Base-by-base conservation (phyloP, 768 basidiomycete genomes). In the Myochromella boudieri region DNA sequence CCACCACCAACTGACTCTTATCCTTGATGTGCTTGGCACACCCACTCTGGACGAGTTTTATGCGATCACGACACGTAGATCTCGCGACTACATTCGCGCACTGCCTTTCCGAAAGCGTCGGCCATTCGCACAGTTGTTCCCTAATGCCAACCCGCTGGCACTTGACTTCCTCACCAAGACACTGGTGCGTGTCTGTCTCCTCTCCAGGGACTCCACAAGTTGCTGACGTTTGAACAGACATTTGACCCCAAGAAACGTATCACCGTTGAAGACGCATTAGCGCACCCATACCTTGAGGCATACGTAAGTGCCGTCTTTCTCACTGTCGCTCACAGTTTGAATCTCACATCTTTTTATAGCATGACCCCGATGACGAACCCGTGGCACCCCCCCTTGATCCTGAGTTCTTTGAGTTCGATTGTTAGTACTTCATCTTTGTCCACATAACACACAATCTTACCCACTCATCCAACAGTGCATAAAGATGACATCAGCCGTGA, bases 241-340 rank as follows among this genome's bases (percentile, higher is more conserved):
- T 99, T 98, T 68, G 95, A 97, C 68, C 95, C 97, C 18, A 95
- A 94, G 76, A 97, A 95, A 66, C 86, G 97, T 36, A 85, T 93
- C 64, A 92, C 92, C 0, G 92, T 95, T 32, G 95, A 97, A 62
- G 85, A 95, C 48, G 94, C 94, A 5, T 73, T 99, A 26, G 85
- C 86, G n/a, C 95, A 97, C 59, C 94, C 95, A 5, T 95, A 95
- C 60, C 77, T 95, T 10, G 91, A 93, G 64, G 90, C 94, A 65
- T 95, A 97, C 62, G 88, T 89, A 59, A 36, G 85, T 76, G 24
- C 54, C 7, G 15, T 46, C 28, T 37, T 31, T 12, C 20, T 20
- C 29, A 1, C 26, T 36, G 17, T 27, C 36, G 24, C 29, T 37
- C 26, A 7, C 21, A 25, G 15, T 41, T 7, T 28, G 37, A 21